A percentile compares a stretch with the other conserved stretches of the same genome.
phyloP scores from a whole-genome alignment of 257 asterid genomes.

The Solanum corneliomulleri region DNA sequence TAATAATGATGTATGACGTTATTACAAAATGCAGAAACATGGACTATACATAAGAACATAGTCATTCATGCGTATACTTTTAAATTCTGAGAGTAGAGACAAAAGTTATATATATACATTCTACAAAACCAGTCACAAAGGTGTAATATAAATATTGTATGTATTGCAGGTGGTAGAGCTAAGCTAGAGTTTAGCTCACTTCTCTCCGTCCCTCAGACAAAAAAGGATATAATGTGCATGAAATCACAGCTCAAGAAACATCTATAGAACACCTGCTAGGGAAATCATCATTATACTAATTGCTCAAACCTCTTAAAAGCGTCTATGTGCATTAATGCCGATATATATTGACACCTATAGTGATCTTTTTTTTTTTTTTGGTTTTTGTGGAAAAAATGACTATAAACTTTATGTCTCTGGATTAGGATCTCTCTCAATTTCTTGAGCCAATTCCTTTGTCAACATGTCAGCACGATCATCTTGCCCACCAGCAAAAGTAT shows the following conservation, averaged over 20 bases:
- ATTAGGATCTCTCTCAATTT: slow-evolving; percentile 47
- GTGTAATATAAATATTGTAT: background rate
- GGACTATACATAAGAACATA: background rate
- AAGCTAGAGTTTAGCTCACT: slow-evolving; percentile 5
- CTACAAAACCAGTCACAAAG: slow-evolving; percentile 6
- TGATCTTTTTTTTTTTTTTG: background rate
- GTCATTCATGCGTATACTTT: background rate
- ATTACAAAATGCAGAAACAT: background rate
- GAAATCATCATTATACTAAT: background rate
- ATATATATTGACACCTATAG: background rate
- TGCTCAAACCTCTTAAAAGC: background rate
- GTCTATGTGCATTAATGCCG: background rate
- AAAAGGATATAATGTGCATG: background rate
- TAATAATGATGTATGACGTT: background rate
- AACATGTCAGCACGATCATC: slow-evolving; percentile 82
- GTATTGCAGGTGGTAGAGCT: background rate
- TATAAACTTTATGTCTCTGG: background rate
- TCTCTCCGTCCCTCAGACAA: background rate
- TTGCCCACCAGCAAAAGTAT: slow-evolving; percentile 84
- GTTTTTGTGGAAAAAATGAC: background rate
- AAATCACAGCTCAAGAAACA: background rate
- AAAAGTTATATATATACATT: background rate
- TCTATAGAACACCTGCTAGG: background rate
- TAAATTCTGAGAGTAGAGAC: background rate
- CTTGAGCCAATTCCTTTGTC: slow-evolving; percentile 65